Base-by-base conservation (phyloP, 2,329 filamentous ascomycete species). In the Talaromyces sp. region DNA sequence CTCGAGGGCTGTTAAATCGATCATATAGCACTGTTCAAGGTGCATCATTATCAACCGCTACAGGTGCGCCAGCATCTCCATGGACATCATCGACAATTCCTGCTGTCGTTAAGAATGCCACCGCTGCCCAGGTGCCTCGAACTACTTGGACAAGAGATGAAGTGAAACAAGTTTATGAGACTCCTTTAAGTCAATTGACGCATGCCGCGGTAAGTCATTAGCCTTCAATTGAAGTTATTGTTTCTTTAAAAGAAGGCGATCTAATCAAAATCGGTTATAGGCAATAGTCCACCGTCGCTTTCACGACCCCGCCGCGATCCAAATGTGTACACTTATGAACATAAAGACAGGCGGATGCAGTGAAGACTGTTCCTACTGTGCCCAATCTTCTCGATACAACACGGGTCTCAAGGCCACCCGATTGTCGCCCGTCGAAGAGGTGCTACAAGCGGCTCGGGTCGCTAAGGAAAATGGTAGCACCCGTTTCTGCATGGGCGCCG, bases 301-400 rank as follows among this genome's bases (percentile, higher is more conserved):
- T 82, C 93, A 96, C 79, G 86, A 91, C 73, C 91, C 93, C 7
- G 84, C 88, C 56, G 88, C 91, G 33, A 91, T 97, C 68, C 93
- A 97, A 78, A 90, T 96, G 79, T 97, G 93, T 82, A 97, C 93
- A 0, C 83, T 97, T 65, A 96, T 96, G 91, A 96, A 96, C 83
- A 97, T 97, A 82, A 97, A 97, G 77, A 96, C 92, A 9, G 93
- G 93, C 63, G 93, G 93, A 57, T 97, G 93, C 79, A 92, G 87
- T 71, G 93, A 96, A 77, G 93, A 97, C 78, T 97, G 93, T 81
- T 92, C 90, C 27, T 97, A 97, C 85, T 95, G 91, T 76, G 90
- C 91, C 1, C 92, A 95, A 78, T 92, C 91, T 2, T 91, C 90
- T 9, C 88, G 90, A 43, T 90, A 95, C 83, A 79, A 82, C 70